Evolutionary conservation across 768 basidiomycete genomes (phyloP), one percentile per base, ranked within the genome.

Genomic region (Jaapia argillacea): DNA sequence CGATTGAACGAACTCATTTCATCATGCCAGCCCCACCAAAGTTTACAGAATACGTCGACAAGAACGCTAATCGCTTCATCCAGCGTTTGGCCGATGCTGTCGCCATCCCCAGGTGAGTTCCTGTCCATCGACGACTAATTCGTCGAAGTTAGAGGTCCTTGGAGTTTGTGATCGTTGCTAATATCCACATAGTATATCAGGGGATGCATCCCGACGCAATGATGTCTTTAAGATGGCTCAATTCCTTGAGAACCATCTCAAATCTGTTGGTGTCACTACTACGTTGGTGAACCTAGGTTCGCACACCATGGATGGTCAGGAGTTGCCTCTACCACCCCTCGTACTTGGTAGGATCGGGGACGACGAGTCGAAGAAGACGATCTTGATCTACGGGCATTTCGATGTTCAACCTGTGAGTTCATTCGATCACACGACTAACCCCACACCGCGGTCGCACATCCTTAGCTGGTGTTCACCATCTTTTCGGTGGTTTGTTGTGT

Each of bases 341-440:
- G 77, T 96, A 57, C 71, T 97, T 28, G 93, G 85, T 0, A 69
- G 69, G 50, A 69, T 91, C 49, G 94, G 94, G 3, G 69, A 79
- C 27, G 89, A 96, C 61, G 79, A 78, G 12, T 76, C 67, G 56
- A 97, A 97, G 79, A 93, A 87, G 75, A 98, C 92, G 0, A 79
- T 97, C 25, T 72, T 94, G 23, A 65, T 97, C 24, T 97, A 97
- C 57, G 93, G 90, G 2, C 93, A 97, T 60, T 94, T 89, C 56
- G 92, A 96, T 57, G 93, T 96, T 5, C 93, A 96, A 54, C 92
- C 93, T 6, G 86, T 87, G 47, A 41, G 77, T 62, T 6, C 16
- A 14, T n/a, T 14, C 21, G 1, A 16, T 22, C n/a, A n/a, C 1
- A 36, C 45, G 23, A 25, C 36, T 33, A 18, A 25, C 40, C 23